Evolutionary conservation across 352 stramenopile species (phyloP).

Genomic region (Thraustochytrium striatum): DNA sequence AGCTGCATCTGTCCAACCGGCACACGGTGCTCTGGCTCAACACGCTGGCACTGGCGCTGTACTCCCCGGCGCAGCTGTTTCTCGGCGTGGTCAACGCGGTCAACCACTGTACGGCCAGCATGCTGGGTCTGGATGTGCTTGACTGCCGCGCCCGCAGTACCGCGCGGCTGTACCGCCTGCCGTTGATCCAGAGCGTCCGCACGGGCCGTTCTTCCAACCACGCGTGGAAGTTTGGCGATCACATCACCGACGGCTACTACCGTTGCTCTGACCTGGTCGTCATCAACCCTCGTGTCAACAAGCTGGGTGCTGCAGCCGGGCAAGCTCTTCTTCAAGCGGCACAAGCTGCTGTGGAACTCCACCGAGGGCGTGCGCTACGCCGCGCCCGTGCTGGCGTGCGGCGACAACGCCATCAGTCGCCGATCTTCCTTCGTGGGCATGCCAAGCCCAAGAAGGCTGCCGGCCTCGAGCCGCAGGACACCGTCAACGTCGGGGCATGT

Average conservation of each 20-base stretch:
- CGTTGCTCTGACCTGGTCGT: constrained; percentile 31
- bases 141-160: constrained; percentile 9
- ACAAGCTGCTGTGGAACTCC: constrained; percentile 36
- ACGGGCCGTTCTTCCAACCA: constrained; percentile 41
- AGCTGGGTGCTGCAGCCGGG: constrained; percentile 13
- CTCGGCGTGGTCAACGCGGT: background rate
- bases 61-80: background rate
- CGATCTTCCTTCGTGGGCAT: background rate
- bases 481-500: too few relatives aligned
- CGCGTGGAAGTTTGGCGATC: constrained; percentile 39
- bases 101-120: background rate
- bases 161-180: constrained; percentile 24
- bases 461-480: too few relatives aligned
- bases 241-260: constrained; percentile 27
- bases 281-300: constrained; percentile 4
- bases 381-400: constrained; percentile 2
- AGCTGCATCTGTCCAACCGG: background rate
- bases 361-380: background rate
- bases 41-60: constrained; percentile 15
- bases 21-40: background rate
- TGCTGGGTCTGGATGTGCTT: background rate
- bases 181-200: constrained; percentile 15
- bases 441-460: too few relatives aligned
- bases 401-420: constrained; percentile 29
- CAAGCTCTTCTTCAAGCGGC: constrained; percentile 35